These are phyloP conservation scores for Chiua sp. DNA, from an alignment of 1,284 basidiomycete genomes.

Conservation along the genomic window DNA sequence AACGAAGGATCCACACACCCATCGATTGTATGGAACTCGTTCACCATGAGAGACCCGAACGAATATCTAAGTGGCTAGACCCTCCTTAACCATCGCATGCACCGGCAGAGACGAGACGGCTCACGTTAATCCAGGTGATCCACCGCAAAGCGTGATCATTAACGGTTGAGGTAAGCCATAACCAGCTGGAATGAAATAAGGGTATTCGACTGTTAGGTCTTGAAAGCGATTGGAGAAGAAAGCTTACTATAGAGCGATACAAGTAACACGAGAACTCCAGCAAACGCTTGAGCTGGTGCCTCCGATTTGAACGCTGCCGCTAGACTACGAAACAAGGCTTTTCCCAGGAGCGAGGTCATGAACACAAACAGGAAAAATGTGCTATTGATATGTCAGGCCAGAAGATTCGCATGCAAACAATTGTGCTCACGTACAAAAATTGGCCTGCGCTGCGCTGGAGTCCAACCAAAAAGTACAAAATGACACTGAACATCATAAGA, in stretches of 20 bases:
- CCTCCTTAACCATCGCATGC: background rate
- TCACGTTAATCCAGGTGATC: slow-evolving; percentile 66
- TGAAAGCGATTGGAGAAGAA: background rate
- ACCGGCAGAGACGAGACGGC: slow-evolving; percentile 26
- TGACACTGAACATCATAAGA: slow-evolving; percentile 48
- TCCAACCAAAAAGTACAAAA: slow-evolving; percentile 63
- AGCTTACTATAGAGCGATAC: slow-evolving; percentile 52
- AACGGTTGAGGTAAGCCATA: slow-evolving; percentile 56
- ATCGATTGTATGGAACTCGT: slow-evolving; percentile 58
- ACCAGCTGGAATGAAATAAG: slow-evolving; percentile 32
- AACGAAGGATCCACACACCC: slow-evolving; percentile 48
- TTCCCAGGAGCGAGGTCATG: slow-evolving; percentile 60
- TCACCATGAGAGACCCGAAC: slow-evolving; percentile 57
- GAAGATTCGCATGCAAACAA: slow-evolving; percentile 1
- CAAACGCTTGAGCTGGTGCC: slow-evolving; percentile 63
- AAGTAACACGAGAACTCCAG: slow-evolving; percentile 57
- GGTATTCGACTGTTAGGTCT: too few relatives aligned
- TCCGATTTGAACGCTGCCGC: slow-evolving; percentile 58
- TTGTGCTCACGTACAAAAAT: slow-evolving; percentile 47
- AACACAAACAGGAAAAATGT: slow-evolving; percentile 59
- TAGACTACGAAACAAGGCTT: slow-evolving; percentile 62
- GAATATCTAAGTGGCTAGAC: slow-evolving; percentile 52
- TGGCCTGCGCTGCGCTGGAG: slow-evolving; percentile 49
- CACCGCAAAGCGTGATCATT: slow-evolving; percentile 69
- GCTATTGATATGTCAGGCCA: slow-evolving; percentile 35